phyloP scores from a whole-genome alignment of 371 early-diverging fungal species.

The Caulochytrium protostelioides region DNA sequence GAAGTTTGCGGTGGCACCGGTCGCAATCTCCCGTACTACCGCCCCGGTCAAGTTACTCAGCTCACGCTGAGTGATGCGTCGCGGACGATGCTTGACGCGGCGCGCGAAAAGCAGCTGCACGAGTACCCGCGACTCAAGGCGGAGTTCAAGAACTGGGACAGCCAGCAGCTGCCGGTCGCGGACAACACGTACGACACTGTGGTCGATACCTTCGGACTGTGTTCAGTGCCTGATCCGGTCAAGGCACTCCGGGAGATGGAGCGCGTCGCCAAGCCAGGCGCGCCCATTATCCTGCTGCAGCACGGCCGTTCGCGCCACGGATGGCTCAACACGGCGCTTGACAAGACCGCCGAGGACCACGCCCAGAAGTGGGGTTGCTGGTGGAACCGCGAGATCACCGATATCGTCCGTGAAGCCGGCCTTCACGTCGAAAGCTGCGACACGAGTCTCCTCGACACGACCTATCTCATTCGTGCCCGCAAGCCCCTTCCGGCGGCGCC shows the following conservation, averaged over 20 bases:
- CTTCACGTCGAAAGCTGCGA: conserved; percentile 32
- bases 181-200: conserved; percentile 44
- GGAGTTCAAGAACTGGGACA: conserved; percentile 13
- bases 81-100: conserved; percentile 33
- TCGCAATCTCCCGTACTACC: conserved; percentile 41
- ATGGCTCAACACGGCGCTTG: conserved; percentile 43
- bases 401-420: conserved; percentile 35
- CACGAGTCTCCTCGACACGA: conserved; percentile 60
- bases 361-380: conserved; percentile 64
- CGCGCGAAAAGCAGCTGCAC: conserved; percentile 20
- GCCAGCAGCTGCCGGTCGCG: conserved; percentile 17
- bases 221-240: conserved; percentile 47
- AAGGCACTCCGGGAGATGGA: conserved; percentile 38
- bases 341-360: conserved; percentile 44
- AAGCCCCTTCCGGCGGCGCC: too few relatives aligned
- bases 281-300: conserved; percentile 39
- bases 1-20: conserved; percentile 51
- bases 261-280: conserved; percentile 28
- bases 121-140: conserved; percentile 12
- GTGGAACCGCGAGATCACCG: conserved; percentile 62
- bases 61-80: conserved; percentile 37
- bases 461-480: conserved; percentile 38
- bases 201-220: conserved; percentile 59
- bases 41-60: conserved; percentile 9
- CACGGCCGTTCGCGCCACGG: conserved; percentile 42